phyloP scores from a whole-genome alignment of 345 rosid species.

The Raphanus raphanistrum region DNA sequence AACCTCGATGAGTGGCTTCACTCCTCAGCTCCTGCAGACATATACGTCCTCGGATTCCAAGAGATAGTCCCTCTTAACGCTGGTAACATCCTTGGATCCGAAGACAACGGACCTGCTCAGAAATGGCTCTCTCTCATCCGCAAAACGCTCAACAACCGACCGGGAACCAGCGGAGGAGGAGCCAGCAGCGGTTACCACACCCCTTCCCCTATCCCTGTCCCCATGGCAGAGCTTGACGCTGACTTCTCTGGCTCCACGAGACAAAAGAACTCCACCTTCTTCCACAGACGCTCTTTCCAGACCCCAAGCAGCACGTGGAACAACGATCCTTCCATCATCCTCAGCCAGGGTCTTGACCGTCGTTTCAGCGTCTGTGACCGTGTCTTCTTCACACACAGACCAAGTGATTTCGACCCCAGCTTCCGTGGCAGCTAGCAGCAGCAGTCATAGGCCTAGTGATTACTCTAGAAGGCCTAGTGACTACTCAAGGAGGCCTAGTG shows the following conservation, averaged over 20 bases:
- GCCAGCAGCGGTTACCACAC: slow-evolving; percentile 59
- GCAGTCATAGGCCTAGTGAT: slow-evolving; percentile 41
- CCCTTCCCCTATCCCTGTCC: slow-evolving; percentile 93
- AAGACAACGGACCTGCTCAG: slow-evolving; percentile 98
- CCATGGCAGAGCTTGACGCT: slow-evolving; percentile 81
- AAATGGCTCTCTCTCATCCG: slow-evolving; percentile 88
- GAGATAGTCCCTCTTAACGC: slow-evolving; percentile 98
- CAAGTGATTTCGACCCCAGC: slow-evolving; percentile 75
- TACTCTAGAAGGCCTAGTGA: slow-evolving; percentile 65
- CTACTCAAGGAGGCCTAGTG: slow-evolving; percentile 76
- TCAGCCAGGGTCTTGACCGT: slow-evolving; percentile 48
- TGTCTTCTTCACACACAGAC: slow-evolving; percentile 80
- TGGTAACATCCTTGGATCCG: slow-evolving; percentile 92
- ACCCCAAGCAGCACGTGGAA: slow-evolving; percentile 70
- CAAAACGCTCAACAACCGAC: slow-evolving; percentile 79
- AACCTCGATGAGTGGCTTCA: slow-evolving; percentile 98
- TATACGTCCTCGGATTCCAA: slow-evolving; percentile 95
- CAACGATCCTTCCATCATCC: slow-evolving; percentile 70
- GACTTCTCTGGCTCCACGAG: slow-evolving; percentile 93
- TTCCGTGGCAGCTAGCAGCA: slow-evolving; percentile 42
- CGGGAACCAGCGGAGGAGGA: slow-evolving; percentile 75
- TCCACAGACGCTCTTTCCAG: slow-evolving; percentile 91
- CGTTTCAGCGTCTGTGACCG: slow-evolving; percentile 96
- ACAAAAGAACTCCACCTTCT: slow-evolving; percentile 81
- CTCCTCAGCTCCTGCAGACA: slow-evolving; percentile 95